Conservation (phyloP, 352 stramenopile genomes). For the Phytophthora pinifolia region DNA sequence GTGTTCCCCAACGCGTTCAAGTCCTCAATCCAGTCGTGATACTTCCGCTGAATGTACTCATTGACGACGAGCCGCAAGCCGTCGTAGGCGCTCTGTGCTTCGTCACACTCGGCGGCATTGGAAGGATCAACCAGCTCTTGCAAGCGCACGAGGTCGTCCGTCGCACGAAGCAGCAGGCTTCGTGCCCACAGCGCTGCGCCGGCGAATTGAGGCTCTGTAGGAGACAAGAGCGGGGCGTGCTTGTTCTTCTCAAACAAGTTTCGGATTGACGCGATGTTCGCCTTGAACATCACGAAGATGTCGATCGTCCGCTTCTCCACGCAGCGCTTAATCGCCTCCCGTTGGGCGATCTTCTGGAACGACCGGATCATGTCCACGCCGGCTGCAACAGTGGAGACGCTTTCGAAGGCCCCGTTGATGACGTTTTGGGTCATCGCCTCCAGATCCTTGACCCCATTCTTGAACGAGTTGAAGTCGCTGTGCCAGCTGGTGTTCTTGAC, state of each 20-base stretch:
- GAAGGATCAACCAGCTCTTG: constrained; percentile 71
- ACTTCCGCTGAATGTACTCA: constrained; percentile 90
- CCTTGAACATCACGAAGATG: constrained; percentile 92
- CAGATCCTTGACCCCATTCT: constrained; percentile 95
- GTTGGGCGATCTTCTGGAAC: constrained; percentile 93
- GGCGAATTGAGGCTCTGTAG: constrained; percentile 92
- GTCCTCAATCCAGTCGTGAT: constrained; percentile 90
- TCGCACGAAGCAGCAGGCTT: constrained; percentile 78
- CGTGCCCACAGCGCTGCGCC: constrained; percentile 92
- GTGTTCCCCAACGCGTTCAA: constrained; percentile 76
- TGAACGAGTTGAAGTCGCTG: constrained; percentile 95
- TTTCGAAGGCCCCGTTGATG: constrained; percentile 95
- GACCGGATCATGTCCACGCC: constrained; percentile 92
- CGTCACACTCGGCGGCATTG: constrained; percentile 75
- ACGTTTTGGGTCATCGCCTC: constrained; percentile 96
- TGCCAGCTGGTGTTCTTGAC: constrained; percentile 96
- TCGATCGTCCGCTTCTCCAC: constrained; percentile 94
- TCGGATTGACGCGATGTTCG: constrained; percentile 68
- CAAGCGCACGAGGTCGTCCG: constrained; percentile 73
- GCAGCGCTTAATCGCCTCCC: constrained; percentile 92
- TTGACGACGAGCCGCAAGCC: constrained; percentile 82
- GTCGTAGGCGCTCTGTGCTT: constrained; percentile 75
- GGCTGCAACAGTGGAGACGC: constrained; percentile 84
- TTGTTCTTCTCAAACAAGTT: constrained; percentile 94
- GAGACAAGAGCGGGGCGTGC: constrained; percentile 71